Base-by-base conservation (phyloP, 2,329 filamentous ascomycete species). In the Aspergillus quadrilineatus region DNA sequence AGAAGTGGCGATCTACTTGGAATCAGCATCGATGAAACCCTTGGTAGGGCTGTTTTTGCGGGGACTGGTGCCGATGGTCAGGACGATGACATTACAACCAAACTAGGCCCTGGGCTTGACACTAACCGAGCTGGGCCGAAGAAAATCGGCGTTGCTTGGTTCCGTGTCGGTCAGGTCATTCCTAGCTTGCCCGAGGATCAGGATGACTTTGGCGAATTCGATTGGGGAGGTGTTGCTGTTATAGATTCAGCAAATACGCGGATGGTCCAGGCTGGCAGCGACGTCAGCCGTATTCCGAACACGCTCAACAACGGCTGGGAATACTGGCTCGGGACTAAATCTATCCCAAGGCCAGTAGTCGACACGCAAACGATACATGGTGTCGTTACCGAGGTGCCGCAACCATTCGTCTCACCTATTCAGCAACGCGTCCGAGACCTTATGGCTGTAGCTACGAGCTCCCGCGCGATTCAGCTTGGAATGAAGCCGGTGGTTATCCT, bases 251-350 rank as follows among this genome's bases (percentile, higher is more conserved):
- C 88, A 6, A 89, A 87, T 57, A 95, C 95, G 3, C 89, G 91
- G 58, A 93, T 97, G 81, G 89, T 92, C 57, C 92, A 96, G 68
- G 92, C 92, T 36, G 94, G 94, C 3, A 95, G 89, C 62, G 90
- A 92, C 67, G 89, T 89, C 45, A 88, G 89, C 67, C 87, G 88
- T 50, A 81, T 96, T 6, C 93, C 93, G 0, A 85, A 89, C 6
- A 87, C 86, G 0, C 84, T 87, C 60, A 84, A 85, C 56, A 96
- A 85, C 69, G 86, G 85, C 15, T 97, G 93, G 92, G 88, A 89
- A 60, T 95, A 92, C 70, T 99, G 97, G 73, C 82, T 97, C 1
- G 90, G 91, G 1, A 80, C 90, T 53, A 90, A 86, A 72, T 85
- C 85, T 60, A 76, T 84, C 10, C 87, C 89, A 0, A 83, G 71